These are phyloP conservation scores for Pleurozium schreberi DNA, from an alignment of 225 moss, liverwort and hornwort species.

Conservation along the genomic window DNA sequence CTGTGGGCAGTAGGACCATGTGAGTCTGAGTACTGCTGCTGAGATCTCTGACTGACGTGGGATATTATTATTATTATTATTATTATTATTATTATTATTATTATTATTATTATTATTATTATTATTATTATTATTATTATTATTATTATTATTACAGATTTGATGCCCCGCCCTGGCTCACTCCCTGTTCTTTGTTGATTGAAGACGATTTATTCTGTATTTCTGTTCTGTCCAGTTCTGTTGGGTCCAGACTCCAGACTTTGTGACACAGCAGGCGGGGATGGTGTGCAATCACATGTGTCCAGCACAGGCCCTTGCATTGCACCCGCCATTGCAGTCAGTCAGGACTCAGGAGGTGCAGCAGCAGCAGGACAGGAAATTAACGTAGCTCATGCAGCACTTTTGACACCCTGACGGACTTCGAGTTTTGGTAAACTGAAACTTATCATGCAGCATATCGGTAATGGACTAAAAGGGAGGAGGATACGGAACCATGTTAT, in stretches of 20 bases:
- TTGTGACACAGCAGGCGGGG: background rate
- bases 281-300: background rate
- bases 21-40: background rate
- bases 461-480: background rate
- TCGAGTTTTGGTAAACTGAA: background rate
- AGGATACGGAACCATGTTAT: too few species aligned
- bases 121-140: too few species aligned
- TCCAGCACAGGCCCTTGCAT: background rate
- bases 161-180: background rate
- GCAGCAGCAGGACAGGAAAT: background rate
- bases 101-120: too few species aligned
- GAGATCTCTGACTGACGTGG: background rate
- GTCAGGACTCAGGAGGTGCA: background rate
- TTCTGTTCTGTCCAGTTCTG: background rate
- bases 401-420: background rate
- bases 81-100: too few species aligned
- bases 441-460: too few species aligned
- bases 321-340: background rate
- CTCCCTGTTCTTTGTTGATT: background rate
- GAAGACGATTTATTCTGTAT: background rate
- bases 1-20: background rate
- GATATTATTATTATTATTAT: background rate
- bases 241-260: background rate
- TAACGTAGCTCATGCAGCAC: background rate
- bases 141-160: background rate